A percentile compares a stretch with the other conserved stretches of the same genome.
phyloP scores from a whole-genome alignment of 179 eudicot species.

The Gypsophila paniculata region DNA sequence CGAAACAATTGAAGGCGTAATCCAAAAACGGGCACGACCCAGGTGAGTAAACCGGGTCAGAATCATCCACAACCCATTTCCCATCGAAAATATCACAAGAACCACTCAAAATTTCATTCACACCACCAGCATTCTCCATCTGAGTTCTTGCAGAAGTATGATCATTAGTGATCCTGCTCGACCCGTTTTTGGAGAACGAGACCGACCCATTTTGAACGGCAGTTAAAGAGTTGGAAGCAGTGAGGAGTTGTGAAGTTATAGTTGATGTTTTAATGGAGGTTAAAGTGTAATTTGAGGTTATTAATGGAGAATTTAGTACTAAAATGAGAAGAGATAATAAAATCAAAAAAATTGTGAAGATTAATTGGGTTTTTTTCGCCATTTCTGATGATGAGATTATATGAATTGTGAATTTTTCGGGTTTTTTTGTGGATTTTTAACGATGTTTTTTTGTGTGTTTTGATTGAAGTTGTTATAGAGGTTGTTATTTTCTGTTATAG shows the following conservation, averaged over 20 bases:
- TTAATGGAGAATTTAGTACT: constrained; percentile 9
- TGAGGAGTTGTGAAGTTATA: constrained; percentile 17
- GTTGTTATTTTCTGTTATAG: neutral
- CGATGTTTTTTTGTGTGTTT: constrained; percentile 7
- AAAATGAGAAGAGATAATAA: constrained; percentile 22
- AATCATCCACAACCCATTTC: constrained; percentile 40
- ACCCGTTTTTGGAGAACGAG: constrained; percentile 11
- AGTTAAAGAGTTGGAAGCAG: constrained; percentile 10
- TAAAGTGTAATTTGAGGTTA: constrained; percentile 6
- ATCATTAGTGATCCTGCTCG: neutral
- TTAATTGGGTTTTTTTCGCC: constrained; percentile 22
- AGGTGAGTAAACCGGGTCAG: constrained; percentile 42
- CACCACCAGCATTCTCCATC: too few relatives aligned
- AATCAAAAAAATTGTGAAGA: constrained; percentile 21
- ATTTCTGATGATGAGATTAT: neutral
- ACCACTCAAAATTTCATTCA: constrained; percentile 1
- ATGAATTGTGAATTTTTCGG: neutral
- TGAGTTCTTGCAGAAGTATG: neutral
- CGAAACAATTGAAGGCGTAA: constrained; percentile 49
- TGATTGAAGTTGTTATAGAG: neutral
- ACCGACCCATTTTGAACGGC: constrained; percentile 19
- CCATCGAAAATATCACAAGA: constrained; percentile 66
- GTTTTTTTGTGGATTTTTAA: neutral
- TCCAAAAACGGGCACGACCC: constrained; percentile 59
- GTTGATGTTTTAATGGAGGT: constrained; percentile 14